Base-by-base conservation (phyloP, 2,329 filamentous ascomycete species). In the Hirsutella rhossiliensis region DNA sequence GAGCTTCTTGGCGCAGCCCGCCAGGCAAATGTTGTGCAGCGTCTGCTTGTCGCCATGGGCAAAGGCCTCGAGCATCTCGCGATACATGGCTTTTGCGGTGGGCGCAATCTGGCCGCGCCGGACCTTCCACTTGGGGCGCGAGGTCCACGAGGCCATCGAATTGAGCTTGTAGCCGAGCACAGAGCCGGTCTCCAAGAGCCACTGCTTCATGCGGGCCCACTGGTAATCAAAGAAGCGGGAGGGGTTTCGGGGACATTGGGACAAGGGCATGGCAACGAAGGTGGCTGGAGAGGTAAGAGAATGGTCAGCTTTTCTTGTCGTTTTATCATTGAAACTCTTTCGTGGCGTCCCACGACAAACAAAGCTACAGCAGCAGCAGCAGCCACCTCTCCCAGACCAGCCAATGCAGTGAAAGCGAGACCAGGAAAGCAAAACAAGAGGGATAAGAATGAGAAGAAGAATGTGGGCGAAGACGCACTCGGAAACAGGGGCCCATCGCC, bases 41-140 rank as follows among this genome's bases (percentile, higher is more conserved):
- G 68, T 62, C 2, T 55, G 50, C 50, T 65, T 62, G 62, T 83
- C 75, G 46, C 76, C 78, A 2, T 62, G 61, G 7, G 82, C 81
- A 41, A 83, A 72, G 5, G 75, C 75, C 46, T 71, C 68, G 52
- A 78, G 76, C 68, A 85, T 75, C 50, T 74, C 63, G 43, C 65
- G 63, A 59, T 86, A 80, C 54, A 84, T 64, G 18, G 66, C 69
- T 52, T 75, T 71, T 29, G 79, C 81, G 1, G 70, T 68, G 2
- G 76, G 70, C 9, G 67, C 58, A 40, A 76, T 63, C 43, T 60
- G 56, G 19, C 60, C 51, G 13, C 65, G 65, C 23, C 61, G 52
- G 23, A 71, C 56, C 53, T 69, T 66, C 55, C 71, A 69, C n/a
- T 52, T 55, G 12, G 69, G 68, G 18, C 61, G 61, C 29, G 59